A percentile compares a stretch with the other conserved stretches of the same genome.
Conservation (phyloP, 441 rosid genomes). For the Adansonia rubrostipa region DNA sequence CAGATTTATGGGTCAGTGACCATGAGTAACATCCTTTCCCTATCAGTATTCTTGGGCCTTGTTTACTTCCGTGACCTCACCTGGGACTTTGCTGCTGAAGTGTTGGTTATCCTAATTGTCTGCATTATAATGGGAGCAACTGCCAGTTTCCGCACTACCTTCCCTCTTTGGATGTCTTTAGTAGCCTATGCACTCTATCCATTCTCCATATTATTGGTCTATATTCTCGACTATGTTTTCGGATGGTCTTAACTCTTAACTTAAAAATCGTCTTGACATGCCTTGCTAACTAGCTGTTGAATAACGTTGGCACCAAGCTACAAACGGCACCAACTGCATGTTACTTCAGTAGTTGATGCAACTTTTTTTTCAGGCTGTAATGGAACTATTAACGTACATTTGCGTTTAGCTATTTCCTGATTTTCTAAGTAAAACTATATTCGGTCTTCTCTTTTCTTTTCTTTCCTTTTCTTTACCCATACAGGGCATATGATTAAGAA, state of each 20-base stretch:
- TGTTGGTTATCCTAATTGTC: slow-evolving; percentile 33
- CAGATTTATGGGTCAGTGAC: slow-evolving; percentile 47
- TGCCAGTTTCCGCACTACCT: slow-evolving; percentile 40
- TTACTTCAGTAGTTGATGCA: neutral
- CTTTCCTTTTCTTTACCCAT: no score
- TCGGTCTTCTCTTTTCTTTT: no score
- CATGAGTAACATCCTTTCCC: slow-evolving; percentile 37
- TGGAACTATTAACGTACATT: neutral
- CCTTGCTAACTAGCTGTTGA: neutral
- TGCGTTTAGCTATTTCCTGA: neutral
- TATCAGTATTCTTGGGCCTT: slow-evolving; percentile 25
- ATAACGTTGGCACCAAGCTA: neutral
- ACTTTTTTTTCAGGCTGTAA: neutral
- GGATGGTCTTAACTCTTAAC: slow-evolving; percentile 28
- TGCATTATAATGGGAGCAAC: slow-evolving; percentile 35
- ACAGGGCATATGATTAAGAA: no score
- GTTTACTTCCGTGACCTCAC: slow-evolving; percentile 37
- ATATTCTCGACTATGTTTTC: slow-evolving; percentile 38
- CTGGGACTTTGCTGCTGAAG: slow-evolving; percentile 43
- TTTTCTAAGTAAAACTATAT: neutral
- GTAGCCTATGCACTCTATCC: slow-evolving; percentile 42
- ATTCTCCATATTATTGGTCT: slow-evolving; percentile 33
- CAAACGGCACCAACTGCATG: neutral
- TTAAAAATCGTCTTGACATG: neutral
- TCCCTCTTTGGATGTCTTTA: slow-evolving; percentile 39